Base-by-base conservation (phyloP, 345 rosid genomes). In the Eucalyptus camaldulensis region DNA sequence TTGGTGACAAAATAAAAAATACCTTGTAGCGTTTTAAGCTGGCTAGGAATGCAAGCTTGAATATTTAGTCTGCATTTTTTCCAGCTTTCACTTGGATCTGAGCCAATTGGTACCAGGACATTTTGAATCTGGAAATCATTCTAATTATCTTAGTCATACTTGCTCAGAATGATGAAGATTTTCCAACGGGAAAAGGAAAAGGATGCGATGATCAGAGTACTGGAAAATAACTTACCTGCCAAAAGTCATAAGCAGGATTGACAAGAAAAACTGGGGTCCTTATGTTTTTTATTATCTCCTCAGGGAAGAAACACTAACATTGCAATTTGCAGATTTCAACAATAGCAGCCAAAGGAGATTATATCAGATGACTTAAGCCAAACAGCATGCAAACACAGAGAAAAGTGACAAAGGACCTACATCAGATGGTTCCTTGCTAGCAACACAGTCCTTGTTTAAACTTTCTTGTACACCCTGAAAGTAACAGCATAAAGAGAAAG, bases 201-300 rank as follows among this genome's bases (percentile, higher is more conserved):
- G n/a, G 43, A 37, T 8, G 14, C 3, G 2, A 83, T 80, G 24
- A 19, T 29, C 33, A 29, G 11, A 50, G 51, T 62, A 58, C 65
- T 47, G 43, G 85, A 31, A 67, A 31, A 65, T 87, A 87, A 53
- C 87, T 91, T 91, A 97, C 99, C 97, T 97, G 99, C 99, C 99
- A 97, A 92, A 89, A 95, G 90, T 97, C 99, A 90, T 96, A 96
- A 87, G 98, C 96, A 85, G 99, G 93, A 50, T 97, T 94, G 93
- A 96, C 94, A 80, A 97, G 88, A 92, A 97, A 96, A 43, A 96
- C 81, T 1, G 98, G 97, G n/a, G 96, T 97, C 90, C 44, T 93
- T 81, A 93, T 91, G 87, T 92, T 92, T 91, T 94, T 93, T n/a
- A 95, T 67, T 87, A 96, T 91, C 81, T 96, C 94, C 72, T 87